phyloP scores from a whole-genome alignment of 2,329 filamentous ascomycete genomes.

The Nannizzia gypsea region DNA sequence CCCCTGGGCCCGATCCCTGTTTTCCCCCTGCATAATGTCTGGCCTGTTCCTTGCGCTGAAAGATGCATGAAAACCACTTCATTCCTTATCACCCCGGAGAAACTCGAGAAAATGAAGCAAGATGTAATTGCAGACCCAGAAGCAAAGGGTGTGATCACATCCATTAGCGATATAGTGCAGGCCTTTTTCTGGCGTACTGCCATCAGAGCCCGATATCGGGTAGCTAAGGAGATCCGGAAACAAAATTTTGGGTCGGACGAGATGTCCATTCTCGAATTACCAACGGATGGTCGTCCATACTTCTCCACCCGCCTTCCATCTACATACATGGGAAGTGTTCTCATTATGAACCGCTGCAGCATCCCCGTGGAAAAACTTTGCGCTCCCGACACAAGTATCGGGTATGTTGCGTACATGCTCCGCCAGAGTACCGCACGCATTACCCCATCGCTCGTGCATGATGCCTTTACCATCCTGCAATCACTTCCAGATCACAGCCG shows the following conservation, averaged over 20 bases:
- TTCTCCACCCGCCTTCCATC: conserved; percentile 2
- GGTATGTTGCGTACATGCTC: conserved; percentile 1
- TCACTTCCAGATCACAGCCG: conserved; percentile 4
- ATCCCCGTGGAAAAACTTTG: conserved; percentile 1
- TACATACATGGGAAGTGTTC: conserved; percentile 5
- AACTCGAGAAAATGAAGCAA: conserved; percentile 3
- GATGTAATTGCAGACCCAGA: conserved; percentile 3
- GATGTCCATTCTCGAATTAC: conserved; percentile 4
- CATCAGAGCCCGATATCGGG: conserved; percentile 5
- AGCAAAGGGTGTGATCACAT: neutral
- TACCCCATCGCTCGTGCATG: conserved; percentile 6
- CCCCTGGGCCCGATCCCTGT: neutral
- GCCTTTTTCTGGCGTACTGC: conserved; percentile 6
- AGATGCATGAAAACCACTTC: conserved; percentile 4
- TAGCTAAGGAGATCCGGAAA: conserved; percentile 1
- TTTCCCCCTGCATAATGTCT: conserved; percentile 1
- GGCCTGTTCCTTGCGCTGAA: neutral
- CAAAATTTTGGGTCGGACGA: conserved; percentile 1
- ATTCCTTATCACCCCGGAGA: neutral
- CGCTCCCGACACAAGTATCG: conserved; percentile 4
- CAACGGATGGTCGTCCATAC: conserved; percentile 3
- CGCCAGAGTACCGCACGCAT: conserved; percentile 5
- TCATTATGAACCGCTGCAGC: conserved; percentile 1
- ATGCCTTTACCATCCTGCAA: conserved; percentile 4
- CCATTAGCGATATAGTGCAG: conserved; percentile 5